phyloP scores from a whole-genome alignment of 2,329 filamentous ascomycete species.

The Trichoderma sp. region DNA sequence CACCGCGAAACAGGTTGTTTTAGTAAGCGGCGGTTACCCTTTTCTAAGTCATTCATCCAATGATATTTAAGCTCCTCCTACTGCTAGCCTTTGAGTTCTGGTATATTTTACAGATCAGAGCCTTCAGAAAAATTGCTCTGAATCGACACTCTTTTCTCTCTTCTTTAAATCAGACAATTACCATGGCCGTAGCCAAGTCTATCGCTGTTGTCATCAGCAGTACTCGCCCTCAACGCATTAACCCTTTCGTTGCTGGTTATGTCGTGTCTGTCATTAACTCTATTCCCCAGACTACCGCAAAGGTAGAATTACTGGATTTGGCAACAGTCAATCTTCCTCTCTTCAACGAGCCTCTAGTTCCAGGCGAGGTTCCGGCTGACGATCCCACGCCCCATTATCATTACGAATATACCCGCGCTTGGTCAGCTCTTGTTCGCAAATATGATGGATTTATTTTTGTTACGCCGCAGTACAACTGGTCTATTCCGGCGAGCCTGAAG shows the following conservation, averaged over 20 bases:
- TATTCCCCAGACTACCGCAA: neutral
- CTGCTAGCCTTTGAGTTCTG: neutral
- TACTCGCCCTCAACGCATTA: constrained; percentile 34
- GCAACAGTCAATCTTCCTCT: constrained; percentile 42
- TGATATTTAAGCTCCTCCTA: neutral
- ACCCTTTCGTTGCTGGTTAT: constrained; percentile 34
- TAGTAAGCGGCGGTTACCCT: neutral
- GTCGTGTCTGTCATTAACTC: constrained; percentile 31
- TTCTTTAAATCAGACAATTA: neutral
- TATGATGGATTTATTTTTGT: constrained; percentile 50
- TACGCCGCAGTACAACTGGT: constrained; percentile 56
- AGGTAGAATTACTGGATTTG: constrained; percentile 35
- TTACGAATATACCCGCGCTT: constrained; percentile 42
- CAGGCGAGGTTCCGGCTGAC: constrained; percentile 36
- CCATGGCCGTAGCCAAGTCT: neutral
- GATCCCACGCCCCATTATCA: constrained; percentile 31
- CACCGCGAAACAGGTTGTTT: neutral
- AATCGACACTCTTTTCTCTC: neutral
- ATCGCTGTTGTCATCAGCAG: constrained; percentile 39
- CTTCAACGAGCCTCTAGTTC: constrained; percentile 42
- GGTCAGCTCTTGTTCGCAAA: constrained; percentile 43
- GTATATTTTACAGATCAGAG: neutral
- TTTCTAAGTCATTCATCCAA: neutral
- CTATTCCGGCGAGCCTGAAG: constrained; percentile 53
- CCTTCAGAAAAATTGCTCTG: neutral